Evolutionary conservation across 148 eudicot genomes (phyloP), one percentile per base, ranked within the genome.

Genomic region (Nyssa sinensis): DNA sequence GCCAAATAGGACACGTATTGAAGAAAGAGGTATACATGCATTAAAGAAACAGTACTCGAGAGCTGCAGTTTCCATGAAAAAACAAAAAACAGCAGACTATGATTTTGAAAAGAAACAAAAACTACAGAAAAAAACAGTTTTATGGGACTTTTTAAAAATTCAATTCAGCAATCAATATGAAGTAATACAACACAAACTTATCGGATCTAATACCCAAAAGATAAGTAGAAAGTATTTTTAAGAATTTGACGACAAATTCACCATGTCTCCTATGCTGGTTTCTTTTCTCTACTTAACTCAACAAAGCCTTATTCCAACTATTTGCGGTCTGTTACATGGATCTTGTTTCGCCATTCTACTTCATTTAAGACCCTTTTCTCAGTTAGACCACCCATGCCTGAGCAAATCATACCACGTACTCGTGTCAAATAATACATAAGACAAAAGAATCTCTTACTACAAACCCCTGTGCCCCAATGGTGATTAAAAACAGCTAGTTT

Each of bases 31-130:
- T 34, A 29, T n/a, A 71, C 9, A 41, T 62, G 60, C 60, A 29
- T 21, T 39, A 41, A 5, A 62, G 60, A 47, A 47, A 2, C 7
- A 3, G 29, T 5, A 11, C 53, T 1, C 7, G 41, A 37, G 28
- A 37, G 32, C 34, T 61, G 65, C 66, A 37, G 75, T 27, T 70
- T 60, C 55, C 33, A 72, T 34, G 37, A 2, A 19, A 61, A n/a
- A 44, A 72, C 35, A 72, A 58, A 23, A 32, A 59, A 31, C 27
- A 37, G 55, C 66, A 13, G 27, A 37, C 35, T 39, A 23, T 23
- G 74, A 72, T 72, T 55, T 60, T 65, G 6, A 32, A n/a, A n/a
- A n/a, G n/a, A n/a, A 37, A 35, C 39, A 3, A 71, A 71, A 71
- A 34, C 25, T 59, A 7, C 4, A 25, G 32, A 37, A 11, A 8